A percentile compares a stretch with the other conserved stretches of the same genome.
phyloP scores from a whole-genome alignment of 2,329 filamentous ascomycete genomes.

The Fusarium hainanense region DNA sequence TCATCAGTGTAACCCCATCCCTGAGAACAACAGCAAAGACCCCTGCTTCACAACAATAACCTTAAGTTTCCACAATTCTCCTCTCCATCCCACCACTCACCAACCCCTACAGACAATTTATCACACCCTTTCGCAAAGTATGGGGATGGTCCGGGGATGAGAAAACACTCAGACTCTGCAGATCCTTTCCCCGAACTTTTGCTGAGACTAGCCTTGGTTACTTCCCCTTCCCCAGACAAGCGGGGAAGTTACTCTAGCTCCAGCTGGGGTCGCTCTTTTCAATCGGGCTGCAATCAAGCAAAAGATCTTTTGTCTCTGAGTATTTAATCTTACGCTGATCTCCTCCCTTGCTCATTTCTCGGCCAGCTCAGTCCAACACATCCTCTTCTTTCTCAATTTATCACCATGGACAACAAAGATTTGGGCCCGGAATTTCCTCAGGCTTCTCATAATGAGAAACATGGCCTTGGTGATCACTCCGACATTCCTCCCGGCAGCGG shows the following conservation, averaged over 20 bases:
- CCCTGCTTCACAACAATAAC: constrained; percentile 15
- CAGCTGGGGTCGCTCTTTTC: not conserved
- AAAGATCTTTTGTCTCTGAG: not conserved
- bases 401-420: constrained; percentile 23
- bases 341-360: not conserved
- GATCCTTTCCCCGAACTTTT: constrained; percentile 23
- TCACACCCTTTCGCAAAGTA: not conserved
- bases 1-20: constrained; percentile 16
- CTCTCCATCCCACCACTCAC: not conserved
- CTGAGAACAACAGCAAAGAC: not conserved
- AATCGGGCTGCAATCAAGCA: not conserved
- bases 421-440: constrained; percentile 16
- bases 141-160: constrained; percentile 23
- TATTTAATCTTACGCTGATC: constrained; percentile 24
- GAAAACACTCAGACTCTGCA: not conserved
- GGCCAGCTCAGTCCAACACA: not conserved
- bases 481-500: not conserved
- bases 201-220: not conserved
- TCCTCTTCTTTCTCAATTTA: not conserved
- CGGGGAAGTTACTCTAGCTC: not conserved
- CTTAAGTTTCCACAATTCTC: constrained; percentile 20
- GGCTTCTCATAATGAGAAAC: constrained; percentile 18
- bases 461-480: not conserved
- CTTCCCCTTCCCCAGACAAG: constrained; percentile 5
- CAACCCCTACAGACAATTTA: not conserved